Evolutionary conservation across 345 rosid genomes (phyloP), one percentile per base, ranked within the genome.

Genomic region (Citropsis articulata): DNA sequence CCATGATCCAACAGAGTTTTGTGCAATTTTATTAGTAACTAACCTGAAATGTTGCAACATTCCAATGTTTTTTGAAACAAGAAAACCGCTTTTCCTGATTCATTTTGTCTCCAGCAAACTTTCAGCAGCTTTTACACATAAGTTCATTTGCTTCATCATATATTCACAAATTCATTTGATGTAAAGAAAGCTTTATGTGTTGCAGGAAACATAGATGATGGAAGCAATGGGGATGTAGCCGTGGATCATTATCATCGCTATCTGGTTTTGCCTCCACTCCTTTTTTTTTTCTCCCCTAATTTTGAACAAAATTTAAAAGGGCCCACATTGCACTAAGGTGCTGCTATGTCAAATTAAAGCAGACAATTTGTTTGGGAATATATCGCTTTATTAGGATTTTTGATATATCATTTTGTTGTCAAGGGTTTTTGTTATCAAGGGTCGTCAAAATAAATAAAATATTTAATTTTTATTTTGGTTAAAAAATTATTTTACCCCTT

Each of bases 241-340:
- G 92, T 84, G 55, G 95, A 94, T 81, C 94, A 92, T 42, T 94
- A 90, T 78, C 93, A 94, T 78, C 84, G 85, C 21, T 92, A 88
- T 76, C 83, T 74, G 89, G 95, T 93, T 36, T 21, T 36, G 2
- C n/a, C 53, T 48, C 7, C 35, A 7, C 21, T 8, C 24, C 0
- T 8, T 53, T 24, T 71, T 53, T 12, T 14, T 30, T 16, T 9
- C 8, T 8, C 0, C 0, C 38, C 38, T 9, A 53, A 30, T 55
- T 19, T 48, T 6, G 16, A 27, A 24, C 28, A 24, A 9, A n/a
- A 4, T n/a, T 2, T 9, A n/a, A 2, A 4, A 1, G 27, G 16
- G 64, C 30, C 64, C 64, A 60, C 3, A 4, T 60, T 60, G 28
- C 31, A 60, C 16, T 25, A 24, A 60, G 4, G 64, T 5, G 25